Conservation (phyloP, 352 stramenopile species). For the Phytophthora macrochlamydospora region DNA sequence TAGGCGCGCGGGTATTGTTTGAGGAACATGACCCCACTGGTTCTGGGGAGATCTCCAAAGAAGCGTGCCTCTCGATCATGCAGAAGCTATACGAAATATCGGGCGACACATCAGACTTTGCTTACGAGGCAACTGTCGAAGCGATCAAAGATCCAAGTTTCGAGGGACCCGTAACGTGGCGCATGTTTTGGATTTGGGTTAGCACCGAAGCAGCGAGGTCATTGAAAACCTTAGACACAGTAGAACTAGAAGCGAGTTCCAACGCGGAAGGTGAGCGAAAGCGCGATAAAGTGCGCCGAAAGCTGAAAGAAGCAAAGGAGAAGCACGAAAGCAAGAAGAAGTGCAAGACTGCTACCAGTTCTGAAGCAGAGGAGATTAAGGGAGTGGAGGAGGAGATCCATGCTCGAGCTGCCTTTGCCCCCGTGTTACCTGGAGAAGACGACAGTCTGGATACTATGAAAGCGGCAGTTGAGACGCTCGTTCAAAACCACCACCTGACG, state of each 20-base stretch:
- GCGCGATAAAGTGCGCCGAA: conserved; percentile 25
- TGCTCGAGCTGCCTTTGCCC: conserved; percentile 27
- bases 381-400: conserved; percentile 33
- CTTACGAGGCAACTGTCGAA: conserved; percentile 60
- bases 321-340: conserved; percentile 30
- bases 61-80: conserved; percentile 76
- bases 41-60: conserved; percentile 67
- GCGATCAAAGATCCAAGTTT: conserved; percentile 65
- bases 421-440: conserved; percentile 25
- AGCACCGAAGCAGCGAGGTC: conserved; percentile 77
- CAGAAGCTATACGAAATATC: conserved; percentile 76
- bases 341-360: conserved; percentile 2
- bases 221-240: conserved; percentile 58
- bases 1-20: conserved; percentile 84
- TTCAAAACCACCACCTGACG: conserved; percentile 58
- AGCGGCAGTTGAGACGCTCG: conserved; percentile 68
- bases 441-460: conserved; percentile 49
- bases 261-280: conserved; percentile 24
- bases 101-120: conserved; percentile 60
- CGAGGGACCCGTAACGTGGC: conserved; percentile 71
- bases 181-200: conserved; percentile 88
- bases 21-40: conserved; percentile 74
- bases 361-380: conserved; percentile 11
- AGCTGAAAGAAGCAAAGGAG: conserved; percentile 28
- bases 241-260: conserved; percentile 2